phyloP scores from a whole-genome alignment of 2,329 filamentous ascomycete genomes.

The Pyricularia pennisetigena region DNA sequence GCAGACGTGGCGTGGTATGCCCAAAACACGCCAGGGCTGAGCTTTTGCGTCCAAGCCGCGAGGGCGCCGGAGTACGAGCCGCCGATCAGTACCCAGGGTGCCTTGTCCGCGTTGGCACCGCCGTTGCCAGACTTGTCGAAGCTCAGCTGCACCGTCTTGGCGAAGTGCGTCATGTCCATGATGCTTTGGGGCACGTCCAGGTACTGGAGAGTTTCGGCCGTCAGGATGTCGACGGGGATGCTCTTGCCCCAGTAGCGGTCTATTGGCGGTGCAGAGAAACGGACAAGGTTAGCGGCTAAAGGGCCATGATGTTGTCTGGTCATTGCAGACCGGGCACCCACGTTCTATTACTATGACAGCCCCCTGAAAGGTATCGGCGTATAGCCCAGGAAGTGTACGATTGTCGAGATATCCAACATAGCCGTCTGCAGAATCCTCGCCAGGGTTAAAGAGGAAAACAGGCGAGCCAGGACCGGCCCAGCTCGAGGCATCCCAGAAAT shows the following conservation, averaged over 20 bases:
- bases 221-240: slow-evolving; percentile 24
- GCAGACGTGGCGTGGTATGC: slow-evolving; percentile 48
- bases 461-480: slow-evolving; percentile 28
- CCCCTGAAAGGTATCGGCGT: slow-evolving; percentile 25
- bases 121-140: slow-evolving; percentile 29
- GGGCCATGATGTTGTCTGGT: background rate
- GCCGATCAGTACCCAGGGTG: slow-evolving; percentile 46
- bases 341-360: slow-evolving; percentile 28
- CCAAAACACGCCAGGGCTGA: slow-evolving; percentile 47
- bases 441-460: slow-evolving; percentile 28
- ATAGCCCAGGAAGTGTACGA: slow-evolving; percentile 23
- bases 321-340: slow-evolving; percentile 1
- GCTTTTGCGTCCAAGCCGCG: slow-evolving; percentile 42
- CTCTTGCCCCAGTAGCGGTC: slow-evolving; percentile 31
- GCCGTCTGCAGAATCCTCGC: slow-evolving; percentile 23
- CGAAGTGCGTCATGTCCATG: slow-evolving; percentile 29
- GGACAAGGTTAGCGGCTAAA: background rate
- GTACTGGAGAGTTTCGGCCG: slow-evolving; percentile 24
- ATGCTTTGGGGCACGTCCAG: slow-evolving; percentile 30
- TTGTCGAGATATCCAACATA: slow-evolving; percentile 19
- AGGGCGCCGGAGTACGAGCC: slow-evolving; percentile 48
- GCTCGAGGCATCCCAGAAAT: slow-evolving; percentile 27
- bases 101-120: slow-evolving; percentile 32
- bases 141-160: slow-evolving; percentile 33
- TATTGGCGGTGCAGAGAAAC: slow-evolving; percentile 2